Conservation (phyloP, 2,329 filamentous ascomycete species). For the Paramyrothecium roridum region DNA sequence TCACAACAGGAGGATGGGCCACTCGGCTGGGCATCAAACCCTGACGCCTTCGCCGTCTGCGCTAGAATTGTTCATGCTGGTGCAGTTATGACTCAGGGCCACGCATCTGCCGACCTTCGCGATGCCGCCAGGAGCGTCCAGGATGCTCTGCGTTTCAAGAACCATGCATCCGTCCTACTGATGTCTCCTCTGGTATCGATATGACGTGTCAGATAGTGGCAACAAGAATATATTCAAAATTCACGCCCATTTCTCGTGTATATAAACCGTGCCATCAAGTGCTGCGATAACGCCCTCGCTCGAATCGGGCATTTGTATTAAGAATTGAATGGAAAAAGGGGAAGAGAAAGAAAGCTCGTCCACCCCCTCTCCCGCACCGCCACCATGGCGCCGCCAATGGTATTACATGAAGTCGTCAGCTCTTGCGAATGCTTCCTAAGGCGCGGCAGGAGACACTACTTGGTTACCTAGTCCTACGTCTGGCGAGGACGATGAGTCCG, state of each 20-base stretch:
- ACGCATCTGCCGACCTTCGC: constrained; percentile 8
- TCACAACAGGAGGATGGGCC: constrained; percentile 53
- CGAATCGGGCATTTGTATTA: too few species aligned
- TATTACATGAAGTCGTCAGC: not conserved
- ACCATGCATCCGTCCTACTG: not conserved
- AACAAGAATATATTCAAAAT: too few species aligned
- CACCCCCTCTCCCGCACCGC: not conserved
- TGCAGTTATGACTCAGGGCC: constrained; percentile 24
- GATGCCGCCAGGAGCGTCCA: constrained; percentile 5
- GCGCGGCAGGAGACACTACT: not conserved
- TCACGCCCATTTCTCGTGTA: too few species aligned
- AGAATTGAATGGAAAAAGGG: too few species aligned
- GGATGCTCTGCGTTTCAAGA: not conserved
- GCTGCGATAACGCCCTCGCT: not conserved
- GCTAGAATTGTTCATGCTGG: constrained; percentile 41
- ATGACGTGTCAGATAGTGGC: too few species aligned
- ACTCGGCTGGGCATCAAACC: constrained; percentile 69
- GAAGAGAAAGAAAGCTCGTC: too few species aligned
- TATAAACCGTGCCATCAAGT: not conserved
- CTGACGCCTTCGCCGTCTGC: constrained; percentile 63
- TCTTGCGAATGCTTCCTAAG: constrained; percentile 1
- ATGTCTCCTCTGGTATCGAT: not conserved
- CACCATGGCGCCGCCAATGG: not conserved
- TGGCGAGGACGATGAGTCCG: constrained; percentile 33
- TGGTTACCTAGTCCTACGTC: constrained; percentile 1